phyloP scores from a whole-genome alignment of 2,329 filamentous ascomycete species.

The Cladorrhinum sp. region DNA sequence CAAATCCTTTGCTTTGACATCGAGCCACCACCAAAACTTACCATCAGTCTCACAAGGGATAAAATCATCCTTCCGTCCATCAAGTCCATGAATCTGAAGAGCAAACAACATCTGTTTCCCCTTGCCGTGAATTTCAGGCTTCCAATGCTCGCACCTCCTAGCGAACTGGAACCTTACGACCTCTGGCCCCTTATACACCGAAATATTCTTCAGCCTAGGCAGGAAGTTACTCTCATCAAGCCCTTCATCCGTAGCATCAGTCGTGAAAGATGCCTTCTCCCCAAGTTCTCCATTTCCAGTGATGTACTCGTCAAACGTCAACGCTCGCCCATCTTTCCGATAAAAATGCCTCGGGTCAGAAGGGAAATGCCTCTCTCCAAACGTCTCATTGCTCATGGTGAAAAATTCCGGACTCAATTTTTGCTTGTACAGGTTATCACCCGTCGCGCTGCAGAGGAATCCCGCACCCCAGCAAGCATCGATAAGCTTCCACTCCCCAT shows the following conservation, averaged over 20 bases:
- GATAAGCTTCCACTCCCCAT: conserved; percentile 84
- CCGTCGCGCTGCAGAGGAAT: conserved; percentile 44
- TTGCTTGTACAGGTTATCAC: conserved; percentile 58
- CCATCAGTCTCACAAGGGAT: conserved; percentile 75
- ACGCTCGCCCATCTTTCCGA: conserved; percentile 64
- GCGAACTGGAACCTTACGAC: conserved; percentile 76
- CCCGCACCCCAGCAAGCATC: conserved; percentile 95
- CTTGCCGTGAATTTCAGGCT: conserved; percentile 62
- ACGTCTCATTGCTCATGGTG: conserved; percentile 67
- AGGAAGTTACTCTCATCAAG: conserved; percentile 57
- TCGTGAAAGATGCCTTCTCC: conserved; percentile 47
- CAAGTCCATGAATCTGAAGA: conserved; percentile 61
- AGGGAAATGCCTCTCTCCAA: conserved; percentile 80
- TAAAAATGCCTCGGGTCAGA: conserved; percentile 66
- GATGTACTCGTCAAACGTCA: conserved; percentile 81
- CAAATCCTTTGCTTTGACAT: conserved; percentile 64
- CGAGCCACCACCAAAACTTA: conserved; percentile 71
- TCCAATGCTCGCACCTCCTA: conserved; percentile 80
- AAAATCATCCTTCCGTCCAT: conserved; percentile 65
- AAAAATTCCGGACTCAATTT: conserved; percentile 65
- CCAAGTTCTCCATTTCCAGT: conserved; percentile 52
- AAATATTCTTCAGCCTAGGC: conserved; percentile 59
- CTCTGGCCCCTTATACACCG: conserved; percentile 50
- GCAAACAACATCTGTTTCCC: conserved; percentile 70
- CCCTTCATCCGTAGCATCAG: conserved; percentile 47